phyloP scores from a whole-genome alignment of 176 grass and related monocot genomes.

The Elaeis guineensis region DNA sequence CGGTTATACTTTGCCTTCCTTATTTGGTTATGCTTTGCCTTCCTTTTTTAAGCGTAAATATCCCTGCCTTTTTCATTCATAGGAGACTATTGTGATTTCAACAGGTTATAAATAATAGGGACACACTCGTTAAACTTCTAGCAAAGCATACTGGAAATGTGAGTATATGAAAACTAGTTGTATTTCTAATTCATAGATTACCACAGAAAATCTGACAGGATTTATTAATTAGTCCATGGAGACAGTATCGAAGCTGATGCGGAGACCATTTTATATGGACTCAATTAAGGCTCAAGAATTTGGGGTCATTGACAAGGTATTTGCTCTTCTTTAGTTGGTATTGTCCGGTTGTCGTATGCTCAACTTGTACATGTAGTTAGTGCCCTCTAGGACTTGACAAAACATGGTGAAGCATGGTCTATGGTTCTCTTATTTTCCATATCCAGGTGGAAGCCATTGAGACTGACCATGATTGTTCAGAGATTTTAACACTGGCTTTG shows the following conservation, averaged over 20 bases:
- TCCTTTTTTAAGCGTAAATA: too few species aligned
- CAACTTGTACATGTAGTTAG: neutral
- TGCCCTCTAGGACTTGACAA: neutral
- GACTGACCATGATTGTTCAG: too few species aligned
- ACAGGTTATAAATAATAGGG: slow-evolving; percentile 70
- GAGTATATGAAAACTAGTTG: slow-evolving; percentile 24
- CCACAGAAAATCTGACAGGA: slow-evolving; percentile 2
- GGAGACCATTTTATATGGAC: slow-evolving; percentile 67
- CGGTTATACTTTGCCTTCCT: too few species aligned
- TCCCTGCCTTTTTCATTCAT: too few species aligned
- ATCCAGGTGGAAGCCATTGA: too few species aligned
- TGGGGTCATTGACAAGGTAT: slow-evolving; percentile 96
- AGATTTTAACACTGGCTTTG: neutral
- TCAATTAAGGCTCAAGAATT: slow-evolving; percentile 79
- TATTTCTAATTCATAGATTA: neutral
- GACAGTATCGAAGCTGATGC: slow-evolving; percentile 67
- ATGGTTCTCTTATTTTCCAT: too few species aligned
- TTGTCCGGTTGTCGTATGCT: neutral
- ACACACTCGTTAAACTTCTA: slow-evolving; percentile 71
- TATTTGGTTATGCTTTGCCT: too few species aligned
- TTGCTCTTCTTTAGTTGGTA: slow-evolving; percentile 16
- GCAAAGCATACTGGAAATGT: slow-evolving; percentile 94
- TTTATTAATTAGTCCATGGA: slow-evolving; percentile 46
- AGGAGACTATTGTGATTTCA: neutral
- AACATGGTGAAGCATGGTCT: too few species aligned